These are phyloP conservation scores for Schwanniomyces vanrijiae DNA, from an alignment of 805 yeast species.

Conservation along the genomic window DNA sequence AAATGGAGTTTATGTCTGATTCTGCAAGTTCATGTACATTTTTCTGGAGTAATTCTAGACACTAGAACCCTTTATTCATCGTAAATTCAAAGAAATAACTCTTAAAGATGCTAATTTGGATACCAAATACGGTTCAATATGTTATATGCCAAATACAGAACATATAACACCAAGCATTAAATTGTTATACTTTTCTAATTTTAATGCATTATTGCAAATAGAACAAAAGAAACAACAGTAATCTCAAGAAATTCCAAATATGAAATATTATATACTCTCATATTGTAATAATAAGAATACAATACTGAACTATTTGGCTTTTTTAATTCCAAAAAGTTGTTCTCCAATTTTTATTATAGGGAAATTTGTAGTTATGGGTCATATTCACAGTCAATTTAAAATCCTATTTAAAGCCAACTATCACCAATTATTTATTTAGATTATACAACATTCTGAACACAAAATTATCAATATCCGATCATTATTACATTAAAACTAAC, in stretches of 20 bases:
- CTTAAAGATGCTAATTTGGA: background rate
- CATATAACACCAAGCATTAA: background rate
- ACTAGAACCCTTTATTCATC: background rate
- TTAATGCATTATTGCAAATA: background rate
- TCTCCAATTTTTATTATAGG: too few relatives aligned
- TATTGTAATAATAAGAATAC: too few relatives aligned
- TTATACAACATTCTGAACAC: too few relatives aligned
- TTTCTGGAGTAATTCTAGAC: background rate
- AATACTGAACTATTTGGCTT: too few relatives aligned
- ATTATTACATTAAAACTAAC: too few relatives aligned
- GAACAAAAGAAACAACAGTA: background rate
- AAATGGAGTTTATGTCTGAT: background rate
- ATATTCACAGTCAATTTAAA: too few relatives aligned
- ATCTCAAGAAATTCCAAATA: background rate
- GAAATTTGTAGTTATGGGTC: too few relatives aligned
- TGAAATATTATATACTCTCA: too few relatives aligned
- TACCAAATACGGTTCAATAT: background rate
- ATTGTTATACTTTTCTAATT: background rate
- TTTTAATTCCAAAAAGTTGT: too few relatives aligned
- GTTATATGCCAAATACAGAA: background rate
- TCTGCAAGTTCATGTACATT: constrained; percentile 1
- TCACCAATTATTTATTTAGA: too few relatives aligned
- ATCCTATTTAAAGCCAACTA: too few relatives aligned
- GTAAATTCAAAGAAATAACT: background rate
- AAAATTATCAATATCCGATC: too few relatives aligned